Percentiles rank a stretch among this genome's conserved stretches.
These are phyloP conservation scores for Bryum argenteum DNA, from an alignment of 225 moss, liverwort and hornwort species.

Conservation along the genomic window DNA sequence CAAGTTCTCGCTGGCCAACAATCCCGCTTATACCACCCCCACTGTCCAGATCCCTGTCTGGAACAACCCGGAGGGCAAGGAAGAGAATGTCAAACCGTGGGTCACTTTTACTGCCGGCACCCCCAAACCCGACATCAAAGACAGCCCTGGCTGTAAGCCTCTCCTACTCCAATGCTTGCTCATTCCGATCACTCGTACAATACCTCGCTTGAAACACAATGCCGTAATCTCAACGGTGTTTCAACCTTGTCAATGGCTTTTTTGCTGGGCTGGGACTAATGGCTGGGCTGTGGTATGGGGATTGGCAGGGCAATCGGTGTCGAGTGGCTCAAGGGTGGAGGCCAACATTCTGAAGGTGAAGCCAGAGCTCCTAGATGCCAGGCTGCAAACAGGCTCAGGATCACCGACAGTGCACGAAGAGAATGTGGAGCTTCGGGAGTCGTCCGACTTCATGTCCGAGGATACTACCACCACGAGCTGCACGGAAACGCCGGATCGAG, in stretches of 20 bases:
- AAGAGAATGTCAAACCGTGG: conserved; percentile 60
- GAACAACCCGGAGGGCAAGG: conserved; percentile 33
- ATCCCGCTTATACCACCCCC: conserved; percentile 36
- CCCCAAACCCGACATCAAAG: conserved; percentile 34
- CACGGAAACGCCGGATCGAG: conserved; percentile 47
- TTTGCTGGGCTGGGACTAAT: no score
- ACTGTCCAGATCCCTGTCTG: conserved; percentile 26
- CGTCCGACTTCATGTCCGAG: conserved; percentile 46
- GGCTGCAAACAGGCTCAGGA: conserved; percentile 31
- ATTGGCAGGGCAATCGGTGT: conserved; percentile 42
- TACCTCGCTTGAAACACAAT: no score
- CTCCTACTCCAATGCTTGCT: neutral
- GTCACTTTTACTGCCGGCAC: conserved; percentile 26
- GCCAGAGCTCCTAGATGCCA: conserved; percentile 48
- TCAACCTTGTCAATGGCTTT: neutral
- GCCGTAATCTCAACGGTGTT: no score
- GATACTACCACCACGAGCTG: conserved; percentile 55
- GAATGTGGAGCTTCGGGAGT: conserved; percentile 38
- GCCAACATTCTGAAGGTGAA: conserved; percentile 52
- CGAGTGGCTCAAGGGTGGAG: conserved; percentile 54
- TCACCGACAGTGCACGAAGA: conserved; percentile 30
- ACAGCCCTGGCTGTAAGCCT: conserved; percentile 48
- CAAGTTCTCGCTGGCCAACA: conserved; percentile 45
- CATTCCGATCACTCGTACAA: no score
- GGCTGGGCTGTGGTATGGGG: no score